Percentiles rank a stretch among this genome's conserved stretches.
Conservation (phyloP, 164 flowering plant genomes). For the Echeveria elegans region DNA sequence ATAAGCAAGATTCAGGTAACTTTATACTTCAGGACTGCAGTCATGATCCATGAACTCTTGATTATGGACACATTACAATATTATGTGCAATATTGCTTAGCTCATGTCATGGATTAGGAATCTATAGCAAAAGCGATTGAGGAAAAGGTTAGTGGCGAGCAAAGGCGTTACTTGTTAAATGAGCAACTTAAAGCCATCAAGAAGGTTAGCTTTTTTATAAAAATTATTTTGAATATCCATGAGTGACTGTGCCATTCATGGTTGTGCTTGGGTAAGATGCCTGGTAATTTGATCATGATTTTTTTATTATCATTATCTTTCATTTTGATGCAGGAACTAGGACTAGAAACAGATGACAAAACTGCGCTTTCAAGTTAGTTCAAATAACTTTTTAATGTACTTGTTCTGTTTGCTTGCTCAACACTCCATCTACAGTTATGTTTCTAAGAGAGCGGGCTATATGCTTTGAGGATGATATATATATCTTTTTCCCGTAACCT, state of each 20-base stretch:
- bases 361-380: conserved; percentile 92
- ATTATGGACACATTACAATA: neutral
- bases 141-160: conserved; percentile 96
- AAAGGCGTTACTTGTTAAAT: conserved; percentile 83
- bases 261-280: neutral
- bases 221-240: neutral
- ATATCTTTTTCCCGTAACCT: neutral
- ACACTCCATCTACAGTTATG: neutral
- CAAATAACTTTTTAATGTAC: neutral
- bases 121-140: conserved; percentile 95
- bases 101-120: conserved; percentile 40
- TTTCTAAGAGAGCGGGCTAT: neutral
- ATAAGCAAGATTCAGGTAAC: conserved; percentile 93
- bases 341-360: conserved; percentile 96
- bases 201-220: conserved; percentile 38
- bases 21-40: neutral
- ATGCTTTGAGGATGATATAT: neutral
- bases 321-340: conserved; percentile 69
- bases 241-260: neutral
- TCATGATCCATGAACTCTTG: conserved; percentile 4
- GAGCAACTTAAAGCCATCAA: conserved; percentile 99
- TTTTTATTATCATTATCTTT: conserved; percentile 1
- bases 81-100: neutral
- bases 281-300: neutral
- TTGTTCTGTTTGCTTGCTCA: neutral